phyloP scores from a whole-genome alignment of 2,329 filamentous ascomycete species.

The Ascochyta fabae region DNA sequence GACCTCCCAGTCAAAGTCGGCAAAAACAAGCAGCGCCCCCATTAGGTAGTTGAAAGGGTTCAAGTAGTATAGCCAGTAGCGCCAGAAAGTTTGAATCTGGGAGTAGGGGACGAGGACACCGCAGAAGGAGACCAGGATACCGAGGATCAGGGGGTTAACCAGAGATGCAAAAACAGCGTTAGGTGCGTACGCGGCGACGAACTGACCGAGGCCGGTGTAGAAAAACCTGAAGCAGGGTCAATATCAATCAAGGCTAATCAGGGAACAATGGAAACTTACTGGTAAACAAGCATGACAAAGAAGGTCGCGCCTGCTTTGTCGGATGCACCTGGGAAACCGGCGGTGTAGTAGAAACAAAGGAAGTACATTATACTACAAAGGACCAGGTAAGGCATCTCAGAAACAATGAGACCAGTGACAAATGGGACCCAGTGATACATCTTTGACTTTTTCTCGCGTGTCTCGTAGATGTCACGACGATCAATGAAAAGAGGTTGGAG shows the following conservation, averaged over 20 bases:
- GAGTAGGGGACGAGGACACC: slow-evolving; percentile 69
- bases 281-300: slow-evolving; percentile 63
- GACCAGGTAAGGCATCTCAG: slow-evolving; percentile 71
- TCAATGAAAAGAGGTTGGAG: slow-evolving; percentile 55
- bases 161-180: slow-evolving; percentile 63
- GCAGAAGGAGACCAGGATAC: slow-evolving; percentile 34
- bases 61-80: slow-evolving; percentile 52
- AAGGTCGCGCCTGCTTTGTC: slow-evolving; percentile 62
- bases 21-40: slow-evolving; percentile 49
- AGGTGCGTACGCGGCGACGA: slow-evolving; percentile 56
- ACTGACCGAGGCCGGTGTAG: slow-evolving; percentile 61
- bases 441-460: slow-evolving; percentile 67
- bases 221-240: slow-evolving; percentile 2
- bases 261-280: slow-evolving; percentile 63
- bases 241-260: neutral
- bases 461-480: slow-evolving; percentile 59
- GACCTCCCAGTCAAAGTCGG: slow-evolving; percentile 52
- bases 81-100: slow-evolving; percentile 74
- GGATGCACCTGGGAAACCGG: slow-evolving; percentile 41
- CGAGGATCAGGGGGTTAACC: slow-evolving; percentile 35
- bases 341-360: slow-evolving; percentile 69
- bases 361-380: slow-evolving; percentile 68
- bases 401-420: slow-evolving; percentile 70
- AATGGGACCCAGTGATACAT: slow-evolving; percentile 77
- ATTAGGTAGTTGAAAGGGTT: slow-evolving; percentile 55